Evolutionary conservation across 2,329 filamentous ascomycete species (phyloP).

Genomic region (Colletotrichum cuscutae): DNA sequence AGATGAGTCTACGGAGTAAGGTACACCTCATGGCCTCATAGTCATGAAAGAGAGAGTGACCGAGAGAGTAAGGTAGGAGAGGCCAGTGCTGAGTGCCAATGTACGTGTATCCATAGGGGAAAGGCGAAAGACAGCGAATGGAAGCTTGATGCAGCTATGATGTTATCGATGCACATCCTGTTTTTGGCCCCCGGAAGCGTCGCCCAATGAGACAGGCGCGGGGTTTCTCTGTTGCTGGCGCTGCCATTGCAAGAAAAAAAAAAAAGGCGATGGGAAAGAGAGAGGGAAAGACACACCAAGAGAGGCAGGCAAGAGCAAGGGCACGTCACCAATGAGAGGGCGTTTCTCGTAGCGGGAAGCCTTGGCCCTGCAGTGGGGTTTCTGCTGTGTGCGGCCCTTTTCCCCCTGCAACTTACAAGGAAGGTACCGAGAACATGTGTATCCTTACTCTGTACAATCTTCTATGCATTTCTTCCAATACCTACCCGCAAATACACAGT

Average conservation of each 20-base stretch:
- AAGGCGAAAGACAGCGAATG: not conserved
- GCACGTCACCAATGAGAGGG: not conserved
- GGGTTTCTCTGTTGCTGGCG: conserved; percentile 8
- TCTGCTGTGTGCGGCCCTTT: conserved; percentile 2
- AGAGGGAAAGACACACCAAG: not conserved
- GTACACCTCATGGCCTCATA: too few species aligned
- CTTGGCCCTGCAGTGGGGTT: conserved; percentile 6
- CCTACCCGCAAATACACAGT: not conserved
- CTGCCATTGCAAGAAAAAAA: not conserved
- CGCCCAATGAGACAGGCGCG: conserved; percentile 29
- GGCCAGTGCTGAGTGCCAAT: not conserved
- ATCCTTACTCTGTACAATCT: not conserved
- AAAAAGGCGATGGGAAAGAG: not conserved
- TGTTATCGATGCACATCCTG: conserved; percentile 34
- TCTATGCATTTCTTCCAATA: not conserved
- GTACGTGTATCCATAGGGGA: not conserved
- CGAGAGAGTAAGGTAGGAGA: not conserved
- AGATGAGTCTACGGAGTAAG: not conserved
- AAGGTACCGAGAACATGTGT: not conserved
- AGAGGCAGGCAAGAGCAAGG: not conserved
- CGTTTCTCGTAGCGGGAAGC: not conserved
- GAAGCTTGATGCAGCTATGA: conserved; percentile 35
- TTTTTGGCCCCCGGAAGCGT: conserved; percentile 27
- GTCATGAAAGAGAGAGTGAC: not conserved
- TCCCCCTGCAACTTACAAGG: not conserved